Evolutionary conservation across 352 stramenopile species (phyloP).

Genomic region (Pythium dissotocum): DNA sequence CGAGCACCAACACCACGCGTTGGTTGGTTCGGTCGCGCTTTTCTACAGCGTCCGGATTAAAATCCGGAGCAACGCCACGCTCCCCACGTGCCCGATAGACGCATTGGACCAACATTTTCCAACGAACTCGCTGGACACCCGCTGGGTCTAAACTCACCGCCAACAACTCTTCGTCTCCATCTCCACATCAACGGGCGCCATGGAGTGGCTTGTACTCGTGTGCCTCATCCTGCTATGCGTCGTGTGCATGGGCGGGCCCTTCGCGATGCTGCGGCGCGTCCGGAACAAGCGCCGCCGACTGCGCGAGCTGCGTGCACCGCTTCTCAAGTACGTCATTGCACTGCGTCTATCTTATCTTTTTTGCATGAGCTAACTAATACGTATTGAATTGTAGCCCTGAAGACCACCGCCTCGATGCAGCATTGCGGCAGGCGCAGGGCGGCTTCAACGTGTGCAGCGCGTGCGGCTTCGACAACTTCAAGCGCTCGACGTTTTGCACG

Average conservation of each 20-base stretch:
- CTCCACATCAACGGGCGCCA: background rate
- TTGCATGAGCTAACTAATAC: background rate
- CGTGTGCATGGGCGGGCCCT: conserved; percentile 18
- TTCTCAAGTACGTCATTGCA: conserved; percentile 17
- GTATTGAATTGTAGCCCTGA: conserved; percentile 12
- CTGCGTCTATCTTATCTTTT: too few species aligned
- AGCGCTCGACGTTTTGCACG: conserved; percentile 29
- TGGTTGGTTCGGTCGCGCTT: background rate
- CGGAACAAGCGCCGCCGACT: conserved; percentile 20
- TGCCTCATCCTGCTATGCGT: conserved; percentile 15
- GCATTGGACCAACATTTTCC: background rate
- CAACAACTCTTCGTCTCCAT: background rate
- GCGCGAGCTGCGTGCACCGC: conserved; percentile 12
- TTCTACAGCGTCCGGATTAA: background rate
- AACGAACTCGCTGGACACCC: background rate
- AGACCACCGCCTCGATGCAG: conserved; percentile 29
- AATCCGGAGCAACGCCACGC: background rate
- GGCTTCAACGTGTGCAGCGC: conserved; percentile 30
- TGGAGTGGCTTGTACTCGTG: conserved; percentile 25
- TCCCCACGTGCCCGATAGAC: background rate
- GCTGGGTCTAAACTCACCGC: background rate
- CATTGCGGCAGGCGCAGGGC: conserved; percentile 19
- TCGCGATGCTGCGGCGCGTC: conserved; percentile 21
- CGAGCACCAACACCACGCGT: background rate
- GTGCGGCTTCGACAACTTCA: conserved; percentile 37